phyloP scores from a whole-genome alignment of 805 yeast species.

The Teunomyces barrocoloradensis region DNA sequence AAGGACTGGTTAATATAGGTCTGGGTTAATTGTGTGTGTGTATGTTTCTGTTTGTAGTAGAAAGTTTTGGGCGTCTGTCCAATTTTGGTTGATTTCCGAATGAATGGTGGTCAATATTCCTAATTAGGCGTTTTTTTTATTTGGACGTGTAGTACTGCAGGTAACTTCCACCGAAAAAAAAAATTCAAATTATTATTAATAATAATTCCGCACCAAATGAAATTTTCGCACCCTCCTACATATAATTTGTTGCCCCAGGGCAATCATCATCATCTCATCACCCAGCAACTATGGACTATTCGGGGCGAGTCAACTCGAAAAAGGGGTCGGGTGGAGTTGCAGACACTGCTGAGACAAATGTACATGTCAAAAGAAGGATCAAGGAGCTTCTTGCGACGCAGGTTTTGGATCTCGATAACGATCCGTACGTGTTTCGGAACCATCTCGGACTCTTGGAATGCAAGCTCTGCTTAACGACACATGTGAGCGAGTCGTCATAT shows the following conservation, averaged over 20 bases:
- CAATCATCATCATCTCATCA: not conserved
- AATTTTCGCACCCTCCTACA: not conserved
- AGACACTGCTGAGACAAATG: constrained; percentile 64
- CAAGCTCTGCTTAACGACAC: constrained; percentile 78
- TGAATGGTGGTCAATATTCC: constrained; percentile 3
- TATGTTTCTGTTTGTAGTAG: not conserved
- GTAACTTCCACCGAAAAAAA: not conserved
- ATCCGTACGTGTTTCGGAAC: constrained; percentile 82
- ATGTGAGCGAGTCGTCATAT: constrained; percentile 75
- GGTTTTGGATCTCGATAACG: constrained; percentile 54
- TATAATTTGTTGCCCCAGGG: not conserved
- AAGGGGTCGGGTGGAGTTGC: constrained; percentile 92
- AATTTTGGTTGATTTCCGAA: not conserved
- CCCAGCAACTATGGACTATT: constrained; percentile 66
- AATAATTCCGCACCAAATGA: not conserved
- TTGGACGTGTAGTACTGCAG: constrained; percentile 3
- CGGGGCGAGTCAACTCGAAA: constrained; percentile 85
- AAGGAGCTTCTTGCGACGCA: constrained; percentile 55
- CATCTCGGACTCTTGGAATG: constrained; percentile 87
- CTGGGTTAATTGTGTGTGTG: not conserved
- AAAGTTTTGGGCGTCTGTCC: not conserved
- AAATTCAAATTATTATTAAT: too few species aligned
- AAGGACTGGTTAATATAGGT: not conserved
- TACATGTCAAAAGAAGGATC: constrained; percentile 65
- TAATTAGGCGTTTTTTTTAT: constrained; percentile 1